Percentiles rank a stretch among this genome's conserved stretches.
Conservation (phyloP, 2,329 filamentous ascomycete genomes). For the Bipolaris cookei region DNA sequence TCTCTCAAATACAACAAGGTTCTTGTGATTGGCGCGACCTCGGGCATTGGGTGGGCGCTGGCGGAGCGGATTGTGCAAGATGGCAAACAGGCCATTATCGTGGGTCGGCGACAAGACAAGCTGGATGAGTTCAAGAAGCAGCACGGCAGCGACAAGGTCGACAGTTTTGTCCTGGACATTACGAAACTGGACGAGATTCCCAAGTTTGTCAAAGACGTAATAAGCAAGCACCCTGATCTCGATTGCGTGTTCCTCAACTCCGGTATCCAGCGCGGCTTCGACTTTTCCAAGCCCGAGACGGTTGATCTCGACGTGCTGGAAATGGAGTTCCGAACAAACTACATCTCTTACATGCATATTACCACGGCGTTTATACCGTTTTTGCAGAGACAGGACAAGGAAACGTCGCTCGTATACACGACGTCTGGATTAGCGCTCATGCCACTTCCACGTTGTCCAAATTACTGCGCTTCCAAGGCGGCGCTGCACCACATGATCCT, state of each 20-base stretch:
- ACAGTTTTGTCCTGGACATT: conserved; percentile 58
- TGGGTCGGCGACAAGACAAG: conserved; percentile 60
- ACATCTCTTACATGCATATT: conserved; percentile 57
- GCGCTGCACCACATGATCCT: conserved; percentile 63
- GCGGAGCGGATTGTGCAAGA: conserved; percentile 57
- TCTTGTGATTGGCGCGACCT: conserved; percentile 61
- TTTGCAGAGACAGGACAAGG: conserved; percentile 53
- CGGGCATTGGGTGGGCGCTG: conserved; percentile 59
- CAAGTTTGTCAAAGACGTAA: conserved; percentile 52
- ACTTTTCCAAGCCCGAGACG: conserved; percentile 57
- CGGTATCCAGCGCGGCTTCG: conserved; percentile 59
- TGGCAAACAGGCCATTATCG: conserved; percentile 56
- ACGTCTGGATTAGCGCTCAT: conserved; percentile 60
- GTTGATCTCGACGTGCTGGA: conserved; percentile 55
- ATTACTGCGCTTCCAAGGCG: conserved; percentile 64
- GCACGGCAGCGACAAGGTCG: conserved; percentile 56
- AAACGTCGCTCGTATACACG: conserved; percentile 56
- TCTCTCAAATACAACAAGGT: conserved; percentile 59
- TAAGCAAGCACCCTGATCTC: conserved; percentile 56
- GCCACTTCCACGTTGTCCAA: conserved; percentile 56
- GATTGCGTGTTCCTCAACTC: conserved; percentile 62
- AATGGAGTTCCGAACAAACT: conserved; percentile 59
- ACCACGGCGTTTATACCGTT: conserved; percentile 59
- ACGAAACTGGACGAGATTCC: conserved; percentile 57
- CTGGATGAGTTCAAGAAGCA: conserved; percentile 57